phyloP scores from a whole-genome alignment of 2,329 filamentous ascomycete genomes.

The Myriosclerotinia duriaeana region DNA sequence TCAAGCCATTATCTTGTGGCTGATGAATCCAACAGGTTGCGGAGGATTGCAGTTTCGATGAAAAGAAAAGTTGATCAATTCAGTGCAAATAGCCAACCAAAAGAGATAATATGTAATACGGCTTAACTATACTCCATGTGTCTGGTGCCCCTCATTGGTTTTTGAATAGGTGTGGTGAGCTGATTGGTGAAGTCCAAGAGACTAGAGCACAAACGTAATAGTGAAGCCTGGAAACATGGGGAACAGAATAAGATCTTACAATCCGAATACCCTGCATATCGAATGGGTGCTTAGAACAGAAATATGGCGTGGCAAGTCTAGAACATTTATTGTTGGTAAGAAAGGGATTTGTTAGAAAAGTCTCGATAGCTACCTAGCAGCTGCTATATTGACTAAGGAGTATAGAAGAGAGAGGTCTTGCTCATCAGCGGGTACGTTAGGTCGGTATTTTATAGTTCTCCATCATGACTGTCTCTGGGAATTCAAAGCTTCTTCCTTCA shows the following conservation, averaged over 20 bases:
- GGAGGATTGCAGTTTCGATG: neutral
- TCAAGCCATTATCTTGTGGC: conserved; percentile 15
- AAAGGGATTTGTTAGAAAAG: neutral
- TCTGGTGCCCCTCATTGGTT: neutral
- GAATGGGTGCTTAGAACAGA: neutral
- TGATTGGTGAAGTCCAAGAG: neutral
- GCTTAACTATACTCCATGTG: conserved; percentile 17
- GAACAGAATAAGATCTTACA: neutral
- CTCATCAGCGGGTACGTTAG: neutral
- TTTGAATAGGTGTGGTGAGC: neutral
- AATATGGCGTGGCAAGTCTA: neutral
- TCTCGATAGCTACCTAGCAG: neutral
- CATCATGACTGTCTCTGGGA: neutral
- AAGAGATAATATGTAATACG: conserved; percentile 15
- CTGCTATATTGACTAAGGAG: neutral
- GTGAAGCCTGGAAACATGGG: conserved; percentile 15
- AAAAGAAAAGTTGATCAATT: neutral
- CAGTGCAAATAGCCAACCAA: neutral
- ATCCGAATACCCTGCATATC: conserved; percentile 14
- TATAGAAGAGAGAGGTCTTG: neutral
- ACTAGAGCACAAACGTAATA: neutral
- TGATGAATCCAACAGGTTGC: neutral
- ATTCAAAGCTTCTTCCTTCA: neutral
- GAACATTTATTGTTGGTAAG: neutral
- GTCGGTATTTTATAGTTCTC: neutral